These are phyloP conservation scores for Platismatia glauca DNA, from an alignment of 495 filamentous ascomycete genomes.

Conservation along the genomic window DNA sequence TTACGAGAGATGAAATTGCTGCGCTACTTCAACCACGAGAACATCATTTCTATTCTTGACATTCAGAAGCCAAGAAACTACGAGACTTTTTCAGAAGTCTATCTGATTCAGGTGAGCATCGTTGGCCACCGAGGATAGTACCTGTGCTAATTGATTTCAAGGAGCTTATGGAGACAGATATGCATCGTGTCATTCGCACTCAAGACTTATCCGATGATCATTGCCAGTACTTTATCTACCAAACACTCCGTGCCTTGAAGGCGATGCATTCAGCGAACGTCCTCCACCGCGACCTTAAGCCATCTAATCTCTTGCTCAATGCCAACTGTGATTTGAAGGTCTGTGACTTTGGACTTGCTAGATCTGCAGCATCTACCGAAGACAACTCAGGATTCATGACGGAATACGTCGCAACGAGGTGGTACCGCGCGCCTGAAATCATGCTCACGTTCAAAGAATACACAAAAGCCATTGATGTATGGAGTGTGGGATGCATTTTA, in stretches of 20 bases:
- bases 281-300: conserved; percentile 94
- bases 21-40: conserved; percentile 99
- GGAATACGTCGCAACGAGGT: conserved; percentile 98
- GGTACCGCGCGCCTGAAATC: conserved; percentile 99
- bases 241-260: conserved; percentile 94
- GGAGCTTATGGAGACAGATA: conserved; percentile 99
- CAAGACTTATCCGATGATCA: conserved; percentile 98
- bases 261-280: conserved; percentile 99
- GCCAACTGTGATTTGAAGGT: conserved; percentile 99
- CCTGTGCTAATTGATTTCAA: conserved; percentile 28
- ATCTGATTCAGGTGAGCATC: conserved; percentile 81
- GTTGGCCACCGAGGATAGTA: background rate
- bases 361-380: conserved; percentile 86
- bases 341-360: conserved; percentile 92
- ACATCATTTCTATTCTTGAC: conserved; percentile 98
- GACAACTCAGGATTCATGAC: conserved; percentile 99
- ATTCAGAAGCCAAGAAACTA: conserved; percentile 97
- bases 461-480: conserved; percentile 99
- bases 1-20: conserved; percentile 99
- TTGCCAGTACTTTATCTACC: conserved; percentile 99
- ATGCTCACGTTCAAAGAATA: conserved; percentile 99
- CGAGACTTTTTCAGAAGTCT: conserved; percentile 94
- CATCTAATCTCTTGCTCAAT: conserved; percentile 91
- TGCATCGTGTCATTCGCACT: conserved; percentile 98
- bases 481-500: conserved; percentile 98